phyloP scores from a whole-genome alignment of 352 stramenopile species.

The Globisporangium viniferum region DNA sequence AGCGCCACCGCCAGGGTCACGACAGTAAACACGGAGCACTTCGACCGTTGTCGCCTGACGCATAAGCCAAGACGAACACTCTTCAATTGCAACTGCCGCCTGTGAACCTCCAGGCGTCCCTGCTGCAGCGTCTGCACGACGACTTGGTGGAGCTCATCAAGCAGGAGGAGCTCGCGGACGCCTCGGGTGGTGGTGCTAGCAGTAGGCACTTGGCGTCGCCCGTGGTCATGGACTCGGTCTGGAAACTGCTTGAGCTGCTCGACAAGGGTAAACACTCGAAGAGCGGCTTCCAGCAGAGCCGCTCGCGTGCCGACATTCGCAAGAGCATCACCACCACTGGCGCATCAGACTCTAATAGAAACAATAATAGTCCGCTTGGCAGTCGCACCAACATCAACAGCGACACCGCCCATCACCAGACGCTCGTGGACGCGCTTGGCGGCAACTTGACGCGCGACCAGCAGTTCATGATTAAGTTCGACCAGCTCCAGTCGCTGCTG shows the following conservation, averaged over 20 bases:
- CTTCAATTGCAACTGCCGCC: not conserved
- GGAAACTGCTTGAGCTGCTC: constrained; percentile 36
- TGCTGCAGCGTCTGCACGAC: constrained; percentile 44
- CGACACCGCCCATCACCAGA: not conserved
- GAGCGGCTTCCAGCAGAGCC: not conserved
- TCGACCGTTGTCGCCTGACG: not conserved
- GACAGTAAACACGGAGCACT: not conserved
- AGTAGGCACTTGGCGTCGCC: constrained; percentile 33
- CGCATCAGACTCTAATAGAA: not conserved
- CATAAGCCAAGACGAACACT: not conserved
- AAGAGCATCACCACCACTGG: not conserved
- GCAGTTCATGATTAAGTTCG: constrained; percentile 59
- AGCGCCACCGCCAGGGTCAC: constrained; percentile 14
- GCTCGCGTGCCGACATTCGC: not conserved
- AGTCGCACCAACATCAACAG: constrained; percentile 11
- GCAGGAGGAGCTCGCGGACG: constrained; percentile 23
- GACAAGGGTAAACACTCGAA: constrained; percentile 22
- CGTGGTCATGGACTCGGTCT: constrained; percentile 13
- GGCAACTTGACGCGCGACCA: constrained; percentile 44
- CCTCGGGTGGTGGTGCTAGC: not conserved
- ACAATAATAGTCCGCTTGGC: not conserved
- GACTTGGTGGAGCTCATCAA: constrained; percentile 57
- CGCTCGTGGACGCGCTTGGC: constrained; percentile 12
- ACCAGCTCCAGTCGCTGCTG: constrained; percentile 60
- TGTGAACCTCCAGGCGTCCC: constrained; percentile 7